A percentile compares a stretch with the other conserved stretches of the same genome.
Conservation (phyloP, 192 early-diverging fungal genomes). For the Entophlyctis luteolus region DNA sequence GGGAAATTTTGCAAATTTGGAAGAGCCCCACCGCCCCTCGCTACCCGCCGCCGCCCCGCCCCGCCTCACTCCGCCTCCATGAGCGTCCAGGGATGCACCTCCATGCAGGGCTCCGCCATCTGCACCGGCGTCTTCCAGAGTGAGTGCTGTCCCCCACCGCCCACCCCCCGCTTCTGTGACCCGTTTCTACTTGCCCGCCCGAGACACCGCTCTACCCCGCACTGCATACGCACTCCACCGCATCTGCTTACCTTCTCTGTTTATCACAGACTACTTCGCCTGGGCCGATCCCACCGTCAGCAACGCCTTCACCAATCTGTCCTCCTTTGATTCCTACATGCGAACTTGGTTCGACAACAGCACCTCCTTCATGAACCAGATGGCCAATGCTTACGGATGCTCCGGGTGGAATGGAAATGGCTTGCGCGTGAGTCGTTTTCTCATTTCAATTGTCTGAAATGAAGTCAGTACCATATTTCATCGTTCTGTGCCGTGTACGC, state of each 20-base stretch:
- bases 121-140: background rate
- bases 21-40: no score
- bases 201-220: background rate
- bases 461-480: conserved; percentile 19
- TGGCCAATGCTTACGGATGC: conserved; percentile 19
- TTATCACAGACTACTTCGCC: background rate
- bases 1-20: no score
- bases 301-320: conserved; percentile 18
- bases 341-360: conserved; percentile 19
- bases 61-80: no score
- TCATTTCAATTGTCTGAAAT: no score
- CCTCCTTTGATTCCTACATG: conserved; percentile 34
- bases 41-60: no score
- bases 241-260: no score
- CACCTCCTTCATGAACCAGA: conserved; percentile 12
- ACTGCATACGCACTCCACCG: background rate
- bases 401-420: conserved; percentile 24
- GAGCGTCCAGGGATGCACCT: background rate
- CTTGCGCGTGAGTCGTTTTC: conserved; percentile 10
- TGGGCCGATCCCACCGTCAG: background rate
- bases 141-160: background rate
- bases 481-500: conserved; percentile 2
- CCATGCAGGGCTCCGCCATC: background rate
- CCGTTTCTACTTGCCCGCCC: background rate
- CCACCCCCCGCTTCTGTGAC: background rate